Evolutionary conservation across 1,139 yeast species (phyloP), one percentile per base, ranked within the genome.

Genomic region (Blastobotrys capitulatus): DNA sequence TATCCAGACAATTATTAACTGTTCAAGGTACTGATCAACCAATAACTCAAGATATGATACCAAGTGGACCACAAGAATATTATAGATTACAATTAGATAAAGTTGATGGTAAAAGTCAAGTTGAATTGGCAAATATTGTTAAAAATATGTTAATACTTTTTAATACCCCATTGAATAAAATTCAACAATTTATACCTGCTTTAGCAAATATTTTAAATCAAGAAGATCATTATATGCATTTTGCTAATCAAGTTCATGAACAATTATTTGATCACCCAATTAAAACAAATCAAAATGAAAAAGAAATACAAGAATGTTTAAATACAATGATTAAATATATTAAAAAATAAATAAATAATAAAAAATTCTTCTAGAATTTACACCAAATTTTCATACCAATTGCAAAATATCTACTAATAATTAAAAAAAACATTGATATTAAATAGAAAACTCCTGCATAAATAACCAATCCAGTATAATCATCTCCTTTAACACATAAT

Each of bases 401-500:
- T 38, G 70, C 65, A 26, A 63, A 52, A 44, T 63, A 59, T 48
- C 78, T 62, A 9, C 76, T 64, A 1, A 64, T 35, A 1, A 61
- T 18, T 52, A 70, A 67, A 27, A 63, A 57, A 0, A 60, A 18
- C 0, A 70, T 62, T 0, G 70, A 68, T 1, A 63, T 49, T 1
- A 64, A 54, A 34, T 72, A 66, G 15, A 72, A 56, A 7, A 63
- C 57, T 1, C 76, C 74, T 25, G 69, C 65, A 54, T 70, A 72
- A 2, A 66, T 59, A 18, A 71, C 72, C 58, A 73, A 66, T 19
- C 68, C 64, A 53, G 64, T 57, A 56, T 69, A 74, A n/a, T 66
- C 66, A 1, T 57, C 58, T 1, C 63, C 63, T 2, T 73, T 59
- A 38, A 79, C 73, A 47, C 78, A 72, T 1, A 75, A 73, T 49